phyloP scores from a whole-genome alignment of 2,329 filamentous ascomycete species.

The Diaporthe vaccinii region DNA sequence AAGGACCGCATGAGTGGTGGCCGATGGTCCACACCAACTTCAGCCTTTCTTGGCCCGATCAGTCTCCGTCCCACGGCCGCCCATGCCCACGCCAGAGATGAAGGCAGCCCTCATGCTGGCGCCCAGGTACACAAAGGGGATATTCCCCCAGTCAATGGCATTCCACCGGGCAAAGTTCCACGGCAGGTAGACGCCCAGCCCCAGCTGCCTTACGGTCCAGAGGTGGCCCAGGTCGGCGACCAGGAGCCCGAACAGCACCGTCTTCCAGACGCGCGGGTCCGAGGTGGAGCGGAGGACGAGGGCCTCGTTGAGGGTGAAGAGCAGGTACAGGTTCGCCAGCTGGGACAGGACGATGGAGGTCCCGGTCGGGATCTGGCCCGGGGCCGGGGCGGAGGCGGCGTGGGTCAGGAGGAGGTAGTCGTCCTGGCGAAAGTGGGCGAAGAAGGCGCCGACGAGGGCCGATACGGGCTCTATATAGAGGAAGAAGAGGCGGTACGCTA shows the following conservation, averaged over 20 bases:
- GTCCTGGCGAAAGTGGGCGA: constrained; percentile 61
- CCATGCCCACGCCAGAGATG: constrained; percentile 68
- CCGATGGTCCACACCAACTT: background rate
- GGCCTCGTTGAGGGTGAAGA: constrained; percentile 83
- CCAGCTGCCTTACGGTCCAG: constrained; percentile 73
- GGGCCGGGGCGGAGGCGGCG: constrained; percentile 61
- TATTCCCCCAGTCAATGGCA: constrained; percentile 76
- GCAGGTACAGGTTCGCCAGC: constrained; percentile 82
- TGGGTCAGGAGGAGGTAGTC: constrained; percentile 76
- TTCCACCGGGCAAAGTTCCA: constrained; percentile 75
- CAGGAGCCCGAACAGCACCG: constrained; percentile 75
- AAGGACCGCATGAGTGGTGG: background rate
- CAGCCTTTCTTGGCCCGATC: constrained; percentile 24
- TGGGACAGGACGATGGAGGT: constrained; percentile 79
- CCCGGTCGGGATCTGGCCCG: constrained; percentile 64
- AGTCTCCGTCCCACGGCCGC: constrained; percentile 44
- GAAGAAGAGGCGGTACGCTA: constrained; percentile 79
- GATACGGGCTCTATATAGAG: constrained; percentile 76
- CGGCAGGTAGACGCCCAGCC: constrained; percentile 66
- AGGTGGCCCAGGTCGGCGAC: constrained; percentile 84
- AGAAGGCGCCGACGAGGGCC: constrained; percentile 66
- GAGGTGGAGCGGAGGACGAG: constrained; percentile 78
- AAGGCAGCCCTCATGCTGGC: constrained; percentile 72
- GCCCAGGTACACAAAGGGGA: constrained; percentile 78
- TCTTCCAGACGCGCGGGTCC: constrained; percentile 78